These are phyloP conservation scores for Alloteropsis angusta DNA, from an alignment of 202 grass and related monocot genomes.

Conservation along the genomic window DNA sequence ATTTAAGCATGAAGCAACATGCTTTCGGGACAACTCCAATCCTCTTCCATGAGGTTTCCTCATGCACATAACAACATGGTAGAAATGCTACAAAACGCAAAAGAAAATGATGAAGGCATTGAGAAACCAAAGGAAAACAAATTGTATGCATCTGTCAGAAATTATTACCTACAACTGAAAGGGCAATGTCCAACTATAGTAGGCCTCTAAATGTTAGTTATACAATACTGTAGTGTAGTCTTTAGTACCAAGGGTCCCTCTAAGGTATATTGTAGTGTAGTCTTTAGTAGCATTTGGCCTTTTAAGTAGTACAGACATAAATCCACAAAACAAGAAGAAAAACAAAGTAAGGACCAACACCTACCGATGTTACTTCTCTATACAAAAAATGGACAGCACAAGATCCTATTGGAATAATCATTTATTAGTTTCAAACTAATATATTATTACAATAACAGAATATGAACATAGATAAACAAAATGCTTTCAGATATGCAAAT, in stretches of 20 bases:
- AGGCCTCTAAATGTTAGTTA: not conserved
- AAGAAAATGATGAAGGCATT: slow-evolving; percentile 24
- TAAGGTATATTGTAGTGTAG: not conserved
- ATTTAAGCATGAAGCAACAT: slow-evolving; percentile 72
- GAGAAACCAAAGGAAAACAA: not conserved
- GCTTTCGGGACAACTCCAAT: slow-evolving; percentile 71
- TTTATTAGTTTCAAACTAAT: slow-evolving; percentile 1
- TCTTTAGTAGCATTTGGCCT: not conserved
- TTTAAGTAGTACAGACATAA: not conserved
- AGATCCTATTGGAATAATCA: not conserved
- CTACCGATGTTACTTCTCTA: not conserved
- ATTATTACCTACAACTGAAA: not conserved
- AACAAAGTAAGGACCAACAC: not conserved
- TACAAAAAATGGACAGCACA: not conserved
- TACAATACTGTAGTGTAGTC: not conserved
- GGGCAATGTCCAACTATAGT: not conserved
- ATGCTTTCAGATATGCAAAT: not conserved
- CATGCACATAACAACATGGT: slow-evolving; percentile 65
- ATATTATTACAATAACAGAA: not conserved
- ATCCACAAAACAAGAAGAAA: not conserved
- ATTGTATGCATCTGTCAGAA: not conserved
- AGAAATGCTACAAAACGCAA: slow-evolving; percentile 66
- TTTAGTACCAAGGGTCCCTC: not conserved
- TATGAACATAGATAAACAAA: slow-evolving; percentile 24
- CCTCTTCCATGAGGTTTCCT: slow-evolving; percentile 88